Percentiles rank a stretch among this genome's conserved stretches.
Conservation (phyloP, 441 rosid genomes). For the Adansonia rubrostipa region DNA sequence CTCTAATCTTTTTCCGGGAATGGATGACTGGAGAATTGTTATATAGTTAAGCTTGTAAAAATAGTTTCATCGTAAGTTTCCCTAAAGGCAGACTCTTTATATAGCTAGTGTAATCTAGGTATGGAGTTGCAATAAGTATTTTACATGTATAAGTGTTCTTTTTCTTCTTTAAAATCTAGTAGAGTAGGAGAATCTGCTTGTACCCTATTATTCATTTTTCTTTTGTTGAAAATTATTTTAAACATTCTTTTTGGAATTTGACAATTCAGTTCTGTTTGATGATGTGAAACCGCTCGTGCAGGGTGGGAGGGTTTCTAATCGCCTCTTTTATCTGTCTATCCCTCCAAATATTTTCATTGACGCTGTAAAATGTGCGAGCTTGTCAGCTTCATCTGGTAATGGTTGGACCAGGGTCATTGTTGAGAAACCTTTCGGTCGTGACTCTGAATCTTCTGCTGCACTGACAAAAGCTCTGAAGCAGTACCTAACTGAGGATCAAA, state of each 20-base stretch:
- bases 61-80: neutral
- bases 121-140: neutral
- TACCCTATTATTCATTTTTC: neutral
- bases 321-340: conserved; percentile 85
- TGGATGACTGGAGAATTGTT: neutral
- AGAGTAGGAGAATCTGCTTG: neutral
- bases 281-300: conserved; percentile 36
- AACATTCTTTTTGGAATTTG: neutral
- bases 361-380: conserved; percentile 86
- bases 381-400: conserved; percentile 76
- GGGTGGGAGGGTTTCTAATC: conserved; percentile 79
- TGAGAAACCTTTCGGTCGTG: conserved; percentile 96
- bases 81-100: neutral
- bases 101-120: neutral
- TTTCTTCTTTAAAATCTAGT: neutral
- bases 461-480: conserved; percentile 79
- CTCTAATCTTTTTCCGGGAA: neutral
- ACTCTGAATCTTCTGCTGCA: conserved; percentile 87
- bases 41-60: neutral
- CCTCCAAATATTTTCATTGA: conserved; percentile 91
- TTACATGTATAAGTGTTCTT: neutral
- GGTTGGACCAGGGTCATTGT: conserved; percentile 98
- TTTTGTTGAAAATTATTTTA: neutral
- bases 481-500: conserved; percentile 84
- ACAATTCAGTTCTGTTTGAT: conserved; percentile 26